Evolutionary conservation across 805 yeast species (phyloP).

Genomic region (Barnettozyma salicaria): DNA sequence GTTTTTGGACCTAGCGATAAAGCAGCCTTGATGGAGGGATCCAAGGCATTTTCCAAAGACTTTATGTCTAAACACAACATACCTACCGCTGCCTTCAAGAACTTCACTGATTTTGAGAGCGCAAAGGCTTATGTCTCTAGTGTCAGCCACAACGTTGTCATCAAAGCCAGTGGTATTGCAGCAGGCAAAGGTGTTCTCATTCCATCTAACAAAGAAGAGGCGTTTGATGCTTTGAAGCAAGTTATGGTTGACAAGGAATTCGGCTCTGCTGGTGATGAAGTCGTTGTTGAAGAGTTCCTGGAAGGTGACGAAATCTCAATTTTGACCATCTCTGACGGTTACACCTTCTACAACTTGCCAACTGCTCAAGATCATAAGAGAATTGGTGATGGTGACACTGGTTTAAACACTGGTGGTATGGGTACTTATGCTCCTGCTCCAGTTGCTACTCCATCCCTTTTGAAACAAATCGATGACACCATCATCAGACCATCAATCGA

Average conservation of each 20-base stretch:
- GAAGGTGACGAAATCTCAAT: slow-evolving; percentile 97
- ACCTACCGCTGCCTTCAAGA: slow-evolving; percentile 89
- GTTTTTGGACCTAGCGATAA: slow-evolving; percentile 92
- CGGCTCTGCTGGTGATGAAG: slow-evolving; percentile 91
- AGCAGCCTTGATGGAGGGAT: slow-evolving; percentile 95
- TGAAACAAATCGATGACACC: slow-evolving; percentile 63
- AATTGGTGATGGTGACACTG: slow-evolving; percentile 86
- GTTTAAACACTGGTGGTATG: slow-evolving; percentile 99
- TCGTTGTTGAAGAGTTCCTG: slow-evolving; percentile 91
- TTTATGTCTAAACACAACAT: slow-evolving; percentile 89
- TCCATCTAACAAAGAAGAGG: slow-evolving; percentile 81
- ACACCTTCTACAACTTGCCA: slow-evolving; percentile 83
- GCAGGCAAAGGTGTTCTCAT: slow-evolving; percentile 98
- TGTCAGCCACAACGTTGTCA: slow-evolving; percentile 71
- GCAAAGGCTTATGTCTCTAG: slow-evolving; percentile 68
- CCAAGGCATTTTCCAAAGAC: slow-evolving; percentile 88
- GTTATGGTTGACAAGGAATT: slow-evolving; percentile 88
- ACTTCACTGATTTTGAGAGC: slow-evolving; percentile 68
- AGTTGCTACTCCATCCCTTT: slow-evolving; percentile 70
- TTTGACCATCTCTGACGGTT: slow-evolving; percentile 89
- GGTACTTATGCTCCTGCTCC: slow-evolving; percentile 99
- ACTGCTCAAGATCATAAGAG: slow-evolving; percentile 99
- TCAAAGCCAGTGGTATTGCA: slow-evolving; percentile 97
- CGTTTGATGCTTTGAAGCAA: slow-evolving; percentile 72
- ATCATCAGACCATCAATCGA: slow-evolving; percentile 87